Conservation (phyloP, 202 grass and related monocot species). For the Eragrostis tef region DNA sequence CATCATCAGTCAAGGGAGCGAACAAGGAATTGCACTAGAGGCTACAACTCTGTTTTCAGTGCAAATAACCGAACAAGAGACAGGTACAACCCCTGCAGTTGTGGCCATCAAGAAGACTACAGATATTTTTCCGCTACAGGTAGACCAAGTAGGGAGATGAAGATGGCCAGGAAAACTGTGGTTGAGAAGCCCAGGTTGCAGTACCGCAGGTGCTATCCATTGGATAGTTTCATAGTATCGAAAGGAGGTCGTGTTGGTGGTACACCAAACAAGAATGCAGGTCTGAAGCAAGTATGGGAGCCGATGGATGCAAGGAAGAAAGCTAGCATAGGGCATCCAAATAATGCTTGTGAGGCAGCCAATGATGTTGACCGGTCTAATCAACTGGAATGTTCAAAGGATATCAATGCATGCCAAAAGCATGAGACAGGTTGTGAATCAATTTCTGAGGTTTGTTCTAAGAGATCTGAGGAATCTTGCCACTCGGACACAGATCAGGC, state of each 20-base stretch:
- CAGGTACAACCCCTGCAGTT: conserved; percentile 66
- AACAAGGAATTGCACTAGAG: conserved; percentile 55
- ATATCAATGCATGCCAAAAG: conserved; percentile 41
- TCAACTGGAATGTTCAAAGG: conserved; percentile 38
- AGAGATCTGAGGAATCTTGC: conserved; percentile 43
- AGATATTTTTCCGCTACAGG: conserved; percentile 40
- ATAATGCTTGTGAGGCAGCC: conserved; percentile 8
- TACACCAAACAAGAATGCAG: conserved; percentile 56
- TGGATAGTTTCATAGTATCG: conserved; percentile 42
- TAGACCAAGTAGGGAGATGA: conserved; percentile 51
- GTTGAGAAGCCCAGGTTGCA: conserved; percentile 59
- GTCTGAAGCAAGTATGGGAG: conserved; percentile 85
- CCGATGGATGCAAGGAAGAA: conserved; percentile 74
- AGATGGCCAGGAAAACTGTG: conserved; percentile 48
- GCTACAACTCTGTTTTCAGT: conserved; percentile 42
- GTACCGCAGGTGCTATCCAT: conserved; percentile 59
- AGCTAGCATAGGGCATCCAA: conserved; percentile 35
- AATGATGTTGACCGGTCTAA: conserved; percentile 26
- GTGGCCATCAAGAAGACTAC: conserved; percentile 67
- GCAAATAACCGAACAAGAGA: conserved; percentile 53
- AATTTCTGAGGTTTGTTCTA: conserved; percentile 39
- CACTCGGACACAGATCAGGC: conserved; percentile 29
- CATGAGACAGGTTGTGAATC: conserved; percentile 2
- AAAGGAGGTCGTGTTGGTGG: conserved; percentile 58
- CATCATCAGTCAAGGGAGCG: conserved; percentile 55